Conservation (phyloP, 352 stramenopile species). For the Globisporangium takayamanum region DNA sequence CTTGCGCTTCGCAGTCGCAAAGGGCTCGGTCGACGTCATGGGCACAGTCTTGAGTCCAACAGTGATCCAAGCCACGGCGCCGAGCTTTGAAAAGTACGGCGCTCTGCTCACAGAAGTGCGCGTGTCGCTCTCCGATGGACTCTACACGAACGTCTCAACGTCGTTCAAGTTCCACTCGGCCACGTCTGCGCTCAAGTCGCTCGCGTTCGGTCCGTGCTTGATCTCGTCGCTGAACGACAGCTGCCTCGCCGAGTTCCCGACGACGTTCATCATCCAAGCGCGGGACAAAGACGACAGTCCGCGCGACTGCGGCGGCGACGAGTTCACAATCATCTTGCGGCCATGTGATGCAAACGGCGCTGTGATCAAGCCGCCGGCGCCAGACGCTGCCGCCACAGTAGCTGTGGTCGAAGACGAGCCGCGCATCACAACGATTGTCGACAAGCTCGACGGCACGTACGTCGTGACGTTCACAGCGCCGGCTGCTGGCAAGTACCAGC, state of each 20-base stretch:
- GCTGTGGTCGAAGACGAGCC: constrained; percentile 18
- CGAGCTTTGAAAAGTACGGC: constrained; percentile 94
- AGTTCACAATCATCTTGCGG: constrained; percentile 82
- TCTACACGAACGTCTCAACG: constrained; percentile 90
- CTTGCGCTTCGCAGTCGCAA: constrained; percentile 90
- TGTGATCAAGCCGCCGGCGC: not conserved
- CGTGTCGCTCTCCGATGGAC: constrained; percentile 85
- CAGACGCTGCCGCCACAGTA: not conserved
- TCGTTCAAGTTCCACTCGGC: constrained; percentile 93
- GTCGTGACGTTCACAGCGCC: constrained; percentile 87
- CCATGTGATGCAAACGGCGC: constrained; percentile 20
- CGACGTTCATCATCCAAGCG: constrained; percentile 90
- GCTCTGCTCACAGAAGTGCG: constrained; percentile 84
- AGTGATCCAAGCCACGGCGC: constrained; percentile 86
- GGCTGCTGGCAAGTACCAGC: constrained; percentile 71
- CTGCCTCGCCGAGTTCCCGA: constrained; percentile 63
- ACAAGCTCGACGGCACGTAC: constrained; percentile 94
- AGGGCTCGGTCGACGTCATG: constrained; percentile 90
- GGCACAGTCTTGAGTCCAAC: constrained; percentile 82
- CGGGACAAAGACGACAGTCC: constrained; percentile 86
- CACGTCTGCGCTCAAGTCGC: constrained; percentile 82
- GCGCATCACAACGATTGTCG: constrained; percentile 40
- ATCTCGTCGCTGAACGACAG: constrained; percentile 55
- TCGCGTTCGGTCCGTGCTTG: constrained; percentile 92
- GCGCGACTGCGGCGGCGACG: constrained; percentile 92